Conservation (phyloP, 169 alveolate species). For the Plasmodium inui region DNA sequence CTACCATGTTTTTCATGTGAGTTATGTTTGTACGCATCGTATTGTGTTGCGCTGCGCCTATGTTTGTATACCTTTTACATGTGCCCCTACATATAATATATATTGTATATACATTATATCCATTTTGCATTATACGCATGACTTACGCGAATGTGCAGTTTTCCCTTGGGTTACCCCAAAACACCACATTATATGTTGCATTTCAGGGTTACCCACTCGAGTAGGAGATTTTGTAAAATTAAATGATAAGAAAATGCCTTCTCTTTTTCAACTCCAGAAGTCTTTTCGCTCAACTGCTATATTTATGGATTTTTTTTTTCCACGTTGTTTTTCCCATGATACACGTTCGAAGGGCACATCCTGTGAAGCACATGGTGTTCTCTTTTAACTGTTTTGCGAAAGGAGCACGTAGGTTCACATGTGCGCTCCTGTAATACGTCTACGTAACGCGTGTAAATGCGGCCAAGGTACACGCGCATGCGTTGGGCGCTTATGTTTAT, state of each 20-base stretch:
- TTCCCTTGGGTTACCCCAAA: neutral
- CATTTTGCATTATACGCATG: neutral
- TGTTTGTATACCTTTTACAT: neutral
- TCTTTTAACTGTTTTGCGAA: constrained; percentile 15
- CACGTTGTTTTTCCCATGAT: constrained; percentile 8
- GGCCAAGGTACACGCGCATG: neutral
- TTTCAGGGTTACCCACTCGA: neutral
- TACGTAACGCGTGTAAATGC: neutral
- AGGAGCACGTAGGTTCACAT: neutral
- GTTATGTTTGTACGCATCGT: neutral
- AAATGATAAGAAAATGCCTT: constrained; percentile 6
- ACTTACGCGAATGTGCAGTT: neutral
- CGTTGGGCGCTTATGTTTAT: neutral
- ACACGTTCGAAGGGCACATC: constrained; percentile 18
- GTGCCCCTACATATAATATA: neutral
- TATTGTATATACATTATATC: too few relatives aligned
- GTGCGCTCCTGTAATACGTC: neutral
- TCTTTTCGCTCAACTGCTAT: constrained; percentile 21
- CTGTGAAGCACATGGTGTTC: neutral
- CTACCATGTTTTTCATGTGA: neutral
- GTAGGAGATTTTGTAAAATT: neutral
- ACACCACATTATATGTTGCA: neutral
- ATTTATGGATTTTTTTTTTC: neutral
- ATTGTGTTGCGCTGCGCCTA: neutral
- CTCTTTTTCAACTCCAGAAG: constrained; percentile 18